Conservation (phyloP, 805 yeast species). For the Saturnispora zaruensis region DNA sequence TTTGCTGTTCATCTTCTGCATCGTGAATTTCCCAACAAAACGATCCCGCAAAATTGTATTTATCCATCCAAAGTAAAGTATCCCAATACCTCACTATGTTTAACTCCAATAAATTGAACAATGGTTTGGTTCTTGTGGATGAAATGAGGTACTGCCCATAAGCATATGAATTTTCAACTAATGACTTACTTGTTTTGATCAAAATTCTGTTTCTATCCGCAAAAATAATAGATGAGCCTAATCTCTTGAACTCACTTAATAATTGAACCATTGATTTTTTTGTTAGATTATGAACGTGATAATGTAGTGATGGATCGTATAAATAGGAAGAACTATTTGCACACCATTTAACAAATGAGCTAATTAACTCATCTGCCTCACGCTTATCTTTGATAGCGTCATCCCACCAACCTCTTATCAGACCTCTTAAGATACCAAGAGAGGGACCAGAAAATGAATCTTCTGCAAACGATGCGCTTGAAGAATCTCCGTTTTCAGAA, state of each 20-base stretch:
- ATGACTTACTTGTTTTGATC: conserved; percentile 61
- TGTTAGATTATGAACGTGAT: conserved; percentile 81
- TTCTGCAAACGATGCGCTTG: conserved; percentile 48
- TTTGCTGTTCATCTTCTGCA: conserved; percentile 30
- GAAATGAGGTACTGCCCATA: conserved; percentile 78
- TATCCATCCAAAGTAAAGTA: conserved; percentile 90
- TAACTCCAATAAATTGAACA: conserved; percentile 76
- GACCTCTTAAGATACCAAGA: conserved; percentile 53
- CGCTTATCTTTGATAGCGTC: conserved; percentile 54
- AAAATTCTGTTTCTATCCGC: conserved; percentile 73
- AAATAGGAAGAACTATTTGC: conserved; percentile 63
- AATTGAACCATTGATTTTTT: conserved; percentile 75
- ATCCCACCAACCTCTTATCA: conserved; percentile 93
- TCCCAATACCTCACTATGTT: conserved; percentile 81
- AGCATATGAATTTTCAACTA: conserved; percentile 84
- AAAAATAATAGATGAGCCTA: conserved; percentile 73
- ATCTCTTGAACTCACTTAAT: conserved; percentile 63
- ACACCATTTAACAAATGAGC: conserved; percentile 79
- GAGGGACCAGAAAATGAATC: conserved; percentile 79
- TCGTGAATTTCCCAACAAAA: conserved; percentile 34
- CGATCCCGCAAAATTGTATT: conserved; percentile 76
- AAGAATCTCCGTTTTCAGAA: conserved; percentile 36
- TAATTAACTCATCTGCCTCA: conserved; percentile 78
- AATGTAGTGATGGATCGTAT: conserved; percentile 71
- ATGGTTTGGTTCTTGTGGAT: conserved; percentile 68